Evolutionary conservation across 768 basidiomycete genomes (phyloP), one percentile per base, ranked within the genome.

Genomic region (Cubamyces lactineus): DNA sequence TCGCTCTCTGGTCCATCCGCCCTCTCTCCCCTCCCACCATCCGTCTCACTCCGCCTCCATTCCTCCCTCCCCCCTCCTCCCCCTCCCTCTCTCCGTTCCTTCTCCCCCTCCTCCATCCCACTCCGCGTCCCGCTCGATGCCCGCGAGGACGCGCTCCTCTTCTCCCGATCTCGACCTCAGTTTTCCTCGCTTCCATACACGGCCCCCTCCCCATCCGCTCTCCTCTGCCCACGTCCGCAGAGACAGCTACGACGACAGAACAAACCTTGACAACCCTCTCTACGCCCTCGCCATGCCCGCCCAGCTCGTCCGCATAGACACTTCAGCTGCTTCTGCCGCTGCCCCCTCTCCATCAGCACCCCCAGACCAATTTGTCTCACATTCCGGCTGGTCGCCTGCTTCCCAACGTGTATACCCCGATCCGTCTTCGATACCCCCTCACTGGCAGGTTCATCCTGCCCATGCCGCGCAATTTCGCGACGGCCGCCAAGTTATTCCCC

Each of bases 381-480:
- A 45, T 28, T 23, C 53, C 1, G 41, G 34, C 34, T 64, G 63
- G 63, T 46, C 55, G n/a, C 52, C 57, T 15, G 49, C 48, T 2
- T 48, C 56, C 4, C 34, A 53, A 34, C 63, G 63, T n/a, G 41
- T 64, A 64, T 64, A 64, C 63, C 63, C 63, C 30, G 63, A 64
- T 24, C 63, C 63, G 9, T 49, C 63, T 34, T 46, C 63, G 47
- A 64, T 64, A 64, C 63, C 63, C 63, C 63, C 63, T 39, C 63
- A 64, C 48, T 64, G 63, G 63, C 58, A 59, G 53, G 39, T 60
- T n/a, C 53, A 64, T 19, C 63, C 63, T 13, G 47, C 58, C 38
- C 43, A 57, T 21, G 17, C 49, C 45, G 41, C 50, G 6, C 61
- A 50, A 17, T 39, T 34, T 15, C 53, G 63, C 30, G 63, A 64